Base-by-base conservation (phyloP, 495 filamentous ascomycete genomes). In the Clohesyomyces aquaticus region DNA sequence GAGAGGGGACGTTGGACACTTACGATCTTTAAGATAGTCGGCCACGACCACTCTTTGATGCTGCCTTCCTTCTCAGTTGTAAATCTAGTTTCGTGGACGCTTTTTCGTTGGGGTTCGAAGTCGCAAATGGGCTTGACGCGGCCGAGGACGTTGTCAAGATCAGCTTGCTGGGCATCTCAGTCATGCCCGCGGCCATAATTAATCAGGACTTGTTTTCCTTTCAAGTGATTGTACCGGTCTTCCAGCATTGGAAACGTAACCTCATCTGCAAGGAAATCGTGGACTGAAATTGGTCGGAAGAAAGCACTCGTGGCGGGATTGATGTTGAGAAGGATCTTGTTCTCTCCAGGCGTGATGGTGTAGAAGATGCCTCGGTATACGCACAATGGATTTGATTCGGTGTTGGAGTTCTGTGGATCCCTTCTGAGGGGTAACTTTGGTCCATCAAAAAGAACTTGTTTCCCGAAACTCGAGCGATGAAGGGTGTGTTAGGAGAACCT, bases 361-460 rank as follows among this genome's bases (percentile, higher is more conserved):
- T 26, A 47, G n/a, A 26, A 48, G 23, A 47, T 47, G 10, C 55
- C 55, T 16, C 55, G 14, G 23, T 47, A 4, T 25, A 42, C 23
- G 23, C 55, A 48, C 11, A 59, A 42, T 21, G 41, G 9, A 3
- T 6, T 4, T 16, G 4, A 8, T 35, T 25, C n/a, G 4, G 14
- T n/a, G 4, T 27, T 59, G 16, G 4, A 59, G 55, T 10, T 11
- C 19, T 8, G 9, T 27, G 25, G 9, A 27, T 4, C 38, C 43
- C 3, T 14, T 27, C 41, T 59, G n/a, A n/a, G n/a, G n/a, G n/a
- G n/a, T n/a, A n/a, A n/a, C n/a, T n/a, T n/a, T n/a, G n/a, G n/a
- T n/a, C n/a, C n/a, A n/a, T 59, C 11, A 59, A 6, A 48, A 59
- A 59, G 43, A 59, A 46, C 48, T 59, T 59, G 55, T 59, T 52